Evolutionary conservation across 2,329 filamentous ascomycete genomes (phyloP).

Genomic region (Drechslerella stenobrocha): DNA sequence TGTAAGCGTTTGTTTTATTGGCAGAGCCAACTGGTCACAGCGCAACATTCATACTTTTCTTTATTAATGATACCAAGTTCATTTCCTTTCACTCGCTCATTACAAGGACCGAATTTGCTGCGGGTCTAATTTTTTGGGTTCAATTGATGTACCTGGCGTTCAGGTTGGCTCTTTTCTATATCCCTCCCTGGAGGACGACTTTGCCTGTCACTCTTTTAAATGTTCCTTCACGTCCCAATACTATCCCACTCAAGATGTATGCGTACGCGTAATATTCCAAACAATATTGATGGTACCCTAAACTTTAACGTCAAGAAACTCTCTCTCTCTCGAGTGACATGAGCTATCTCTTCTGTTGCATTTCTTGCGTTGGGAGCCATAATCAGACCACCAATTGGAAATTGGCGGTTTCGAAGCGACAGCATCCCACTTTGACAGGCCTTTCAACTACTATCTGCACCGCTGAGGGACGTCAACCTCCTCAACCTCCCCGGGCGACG

Average conservation of each 20-base stretch:
- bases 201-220: neutral
- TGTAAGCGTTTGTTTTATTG: too few relatives aligned
- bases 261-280: neutral
- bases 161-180: neutral
- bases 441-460: conserved; percentile 13
- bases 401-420: conserved; percentile 26
- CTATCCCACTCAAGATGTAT: neutral
- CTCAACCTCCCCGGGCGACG: conserved; percentile 6
- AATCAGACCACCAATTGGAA: conserved; percentile 47
- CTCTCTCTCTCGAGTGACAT: neutral
- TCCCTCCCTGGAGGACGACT: conserved; percentile 8
- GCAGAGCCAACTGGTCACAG: conserved; percentile 2
- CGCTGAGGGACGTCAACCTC: conserved; percentile 1
- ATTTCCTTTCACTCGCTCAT: neutral
- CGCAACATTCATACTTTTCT: neutral
- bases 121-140: conserved; percentile 15
- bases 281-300: neutral
- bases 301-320: neutral
- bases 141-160: conserved; percentile 25
- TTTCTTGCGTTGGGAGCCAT: conserved; percentile 37
- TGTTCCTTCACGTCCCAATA: neutral
- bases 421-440: conserved; percentile 5
- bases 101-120: conserved; percentile 8
- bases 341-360: conserved; percentile 15
- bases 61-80: conserved; percentile 29